Conservation (phyloP, 148 eudicot species). For the Rhododendron molle region DNA sequence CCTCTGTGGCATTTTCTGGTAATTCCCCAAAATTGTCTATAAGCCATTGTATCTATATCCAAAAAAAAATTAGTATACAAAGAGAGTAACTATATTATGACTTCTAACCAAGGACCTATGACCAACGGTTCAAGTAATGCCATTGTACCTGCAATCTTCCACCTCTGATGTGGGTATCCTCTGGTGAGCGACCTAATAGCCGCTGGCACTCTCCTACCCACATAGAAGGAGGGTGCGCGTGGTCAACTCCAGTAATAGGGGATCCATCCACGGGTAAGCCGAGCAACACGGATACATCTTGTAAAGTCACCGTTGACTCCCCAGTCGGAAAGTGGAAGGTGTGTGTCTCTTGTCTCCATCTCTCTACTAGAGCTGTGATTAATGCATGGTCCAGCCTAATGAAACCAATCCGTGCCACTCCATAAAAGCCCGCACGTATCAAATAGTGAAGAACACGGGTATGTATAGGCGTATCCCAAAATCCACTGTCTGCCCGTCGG, state of each 20-base stretch:
- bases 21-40: neutral
- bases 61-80: neutral
- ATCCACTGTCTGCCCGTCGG: conserved; percentile 1
- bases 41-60: neutral
- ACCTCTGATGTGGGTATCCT: neutral
- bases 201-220: conserved; percentile 1
- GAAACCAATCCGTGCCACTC: neutral
- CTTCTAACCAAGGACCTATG: neutral
- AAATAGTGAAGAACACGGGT: neutral
- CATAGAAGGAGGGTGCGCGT: neutral
- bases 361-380: conserved; percentile 13
- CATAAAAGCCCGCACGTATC: neutral
- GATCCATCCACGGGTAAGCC: conserved; percentile 6
- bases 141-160: neutral
- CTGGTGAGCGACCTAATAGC: neutral
- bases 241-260: neutral
- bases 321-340: conserved; percentile 9
- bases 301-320: conserved; percentile 13
- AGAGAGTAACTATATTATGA: neutral
- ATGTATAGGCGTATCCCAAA: conserved; percentile 1
- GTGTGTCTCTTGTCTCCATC: conserved; percentile 20
- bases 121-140: neutral
- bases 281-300: conserved; percentile 5
- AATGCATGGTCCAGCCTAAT: conserved; percentile 1
- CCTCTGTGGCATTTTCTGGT: conserved; percentile 3